These are phyloP conservation scores for Stephanodiscus minutulus DNA, from an alignment of 108 stramenopile species.

Conservation along the genomic window DNA sequence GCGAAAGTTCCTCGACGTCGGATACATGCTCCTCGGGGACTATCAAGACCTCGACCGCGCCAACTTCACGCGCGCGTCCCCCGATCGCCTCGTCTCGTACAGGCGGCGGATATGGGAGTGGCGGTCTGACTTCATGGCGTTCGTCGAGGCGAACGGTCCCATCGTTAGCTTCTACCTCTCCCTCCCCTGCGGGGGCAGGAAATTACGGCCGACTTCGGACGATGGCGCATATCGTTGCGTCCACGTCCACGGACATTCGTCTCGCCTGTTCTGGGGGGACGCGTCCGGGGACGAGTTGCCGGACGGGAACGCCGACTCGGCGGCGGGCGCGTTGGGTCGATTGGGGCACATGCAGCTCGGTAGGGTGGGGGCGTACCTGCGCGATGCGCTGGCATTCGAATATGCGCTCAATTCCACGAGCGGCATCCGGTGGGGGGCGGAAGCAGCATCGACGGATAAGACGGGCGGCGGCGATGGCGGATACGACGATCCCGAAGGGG, in stretches of 20 bases:
- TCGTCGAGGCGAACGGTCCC: constrained; percentile 32
- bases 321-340: constrained; percentile 20
- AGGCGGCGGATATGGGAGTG: constrained; percentile 43
- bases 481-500: background rate
- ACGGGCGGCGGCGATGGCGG: background rate
- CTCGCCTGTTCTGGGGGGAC: constrained; percentile 49
- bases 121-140: constrained; percentile 40
- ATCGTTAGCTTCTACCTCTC: constrained; percentile 37
- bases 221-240: constrained; percentile 14
- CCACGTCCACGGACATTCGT: constrained; percentile 31
- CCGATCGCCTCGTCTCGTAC: constrained; percentile 17
- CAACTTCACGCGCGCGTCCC: constrained; percentile 25
- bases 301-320: constrained; percentile 23
- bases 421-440: no score
- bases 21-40: constrained; percentile 48
- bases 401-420: constrained; percentile 25
- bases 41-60: constrained; percentile 55
- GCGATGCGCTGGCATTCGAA: constrained; percentile 17
- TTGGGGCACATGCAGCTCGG: constrained; percentile 36
- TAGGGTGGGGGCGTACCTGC: constrained; percentile 29
- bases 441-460: background rate
- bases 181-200: constrained; percentile 15
- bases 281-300: constrained; percentile 27
- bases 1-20: constrained; percentile 29
- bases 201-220: background rate